Percentiles rank a stretch among this genome's conserved stretches.
These are phyloP conservation scores for Kwoniella sp. DNA, from an alignment of 768 basidiomycete species.

Conservation along the genomic window DNA sequence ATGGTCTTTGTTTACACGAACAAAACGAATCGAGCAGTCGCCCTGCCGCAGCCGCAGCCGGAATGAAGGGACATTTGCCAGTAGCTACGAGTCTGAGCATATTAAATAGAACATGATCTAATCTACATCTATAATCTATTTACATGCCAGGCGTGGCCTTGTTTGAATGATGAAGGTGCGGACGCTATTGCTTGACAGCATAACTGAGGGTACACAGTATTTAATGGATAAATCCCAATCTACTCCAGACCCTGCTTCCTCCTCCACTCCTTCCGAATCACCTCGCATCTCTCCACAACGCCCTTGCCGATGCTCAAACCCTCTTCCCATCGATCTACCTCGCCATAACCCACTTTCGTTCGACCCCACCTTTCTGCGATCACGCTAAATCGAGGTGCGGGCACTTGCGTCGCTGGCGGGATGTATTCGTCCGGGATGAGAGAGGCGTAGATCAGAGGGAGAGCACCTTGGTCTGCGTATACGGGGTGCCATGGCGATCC, in stretches of 20 bases:
- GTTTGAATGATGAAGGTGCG: no score
- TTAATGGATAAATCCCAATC: no score
- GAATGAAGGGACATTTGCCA: no score
- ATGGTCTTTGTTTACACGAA: no score
- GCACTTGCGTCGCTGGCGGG: constrained; percentile 13
- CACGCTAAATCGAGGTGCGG: constrained; percentile 30
- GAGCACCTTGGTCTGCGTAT: constrained; percentile 32
- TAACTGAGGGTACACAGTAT: no score
- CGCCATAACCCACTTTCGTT: constrained; percentile 31
- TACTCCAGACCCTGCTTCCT: constrained; percentile 32
- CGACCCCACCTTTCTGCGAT: constrained; percentile 20
- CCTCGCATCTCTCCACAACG: constrained; percentile 32
- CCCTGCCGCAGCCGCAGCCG: no score
- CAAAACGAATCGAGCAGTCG: no score
- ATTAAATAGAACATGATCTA: no score
- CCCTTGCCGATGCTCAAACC: constrained; percentile 30
- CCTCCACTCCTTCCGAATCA: constrained; percentile 33
- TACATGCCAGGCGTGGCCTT: no score
- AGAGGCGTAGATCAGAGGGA: constrained; percentile 41
- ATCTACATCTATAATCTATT: no score
- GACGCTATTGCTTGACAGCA: no score
- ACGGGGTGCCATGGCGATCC: constrained; percentile 42
- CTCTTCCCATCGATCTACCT: constrained; percentile 39
- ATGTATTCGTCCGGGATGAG: constrained; percentile 35
- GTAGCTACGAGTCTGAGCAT: no score